These are phyloP conservation scores for Aureobasidium subglaciale DNA, from an alignment of 2,329 filamentous ascomycete species.

Conservation along the genomic window DNA sequence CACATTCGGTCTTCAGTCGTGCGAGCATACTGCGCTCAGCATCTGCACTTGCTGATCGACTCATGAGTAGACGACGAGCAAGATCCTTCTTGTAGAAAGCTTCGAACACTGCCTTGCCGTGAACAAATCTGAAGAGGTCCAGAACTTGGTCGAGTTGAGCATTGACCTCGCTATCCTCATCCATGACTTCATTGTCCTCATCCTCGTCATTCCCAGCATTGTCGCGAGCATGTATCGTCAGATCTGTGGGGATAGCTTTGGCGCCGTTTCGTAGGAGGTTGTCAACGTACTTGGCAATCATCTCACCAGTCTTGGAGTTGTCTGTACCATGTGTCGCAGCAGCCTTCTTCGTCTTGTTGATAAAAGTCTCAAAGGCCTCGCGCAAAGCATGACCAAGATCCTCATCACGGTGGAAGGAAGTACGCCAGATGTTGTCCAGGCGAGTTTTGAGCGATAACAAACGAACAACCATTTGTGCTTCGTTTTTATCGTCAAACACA, in stretches of 20 bases:
- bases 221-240: constrained; percentile 50
- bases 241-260: constrained; percentile 67
- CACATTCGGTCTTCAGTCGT: constrained; percentile 88
- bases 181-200: constrained; percentile 55
- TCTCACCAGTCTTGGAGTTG: constrained; percentile 91
- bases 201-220: constrained; percentile 55
- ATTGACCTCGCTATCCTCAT: constrained; percentile 89
- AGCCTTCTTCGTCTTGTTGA: constrained; percentile 76
- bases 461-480: constrained; percentile 78
- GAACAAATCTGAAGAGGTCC: constrained; percentile 91
- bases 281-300: constrained; percentile 97
- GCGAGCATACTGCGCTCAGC: constrained; percentile 93
- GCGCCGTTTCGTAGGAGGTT: constrained; percentile 78
- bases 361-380: constrained; percentile 81
- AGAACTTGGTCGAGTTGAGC: constrained; percentile 86
- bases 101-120: constrained; percentile 96
- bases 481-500: constrained; percentile 69
- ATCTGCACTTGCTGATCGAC: constrained; percentile 85
- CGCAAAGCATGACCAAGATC: constrained; percentile 70
- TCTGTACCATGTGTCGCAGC: constrained; percentile 68
- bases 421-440: constrained; percentile 67
- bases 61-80: constrained; percentile 82
- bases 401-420: constrained; percentile 72
- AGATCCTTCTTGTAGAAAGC: constrained; percentile 99
- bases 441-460: constrained; percentile 73